These are phyloP conservation scores for Psidium guajava DNA, from an alignment of 345 rosid species.

Conservation along the genomic window DNA sequence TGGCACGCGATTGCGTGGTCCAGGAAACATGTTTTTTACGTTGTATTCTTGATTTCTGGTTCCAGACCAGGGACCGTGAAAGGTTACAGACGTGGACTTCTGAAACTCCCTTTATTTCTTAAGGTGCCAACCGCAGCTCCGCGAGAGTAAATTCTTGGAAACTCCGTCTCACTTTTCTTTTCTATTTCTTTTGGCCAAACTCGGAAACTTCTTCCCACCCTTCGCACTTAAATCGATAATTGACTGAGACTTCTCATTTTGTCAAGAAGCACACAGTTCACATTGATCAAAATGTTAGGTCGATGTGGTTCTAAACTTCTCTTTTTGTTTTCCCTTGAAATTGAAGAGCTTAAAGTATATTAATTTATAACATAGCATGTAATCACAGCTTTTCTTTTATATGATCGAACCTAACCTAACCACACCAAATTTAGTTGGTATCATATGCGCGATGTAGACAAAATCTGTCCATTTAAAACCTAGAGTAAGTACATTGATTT, in stretches of 20 bases:
- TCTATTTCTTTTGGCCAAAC: background rate
- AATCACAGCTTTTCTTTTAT: background rate
- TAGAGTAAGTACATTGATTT: background rate
- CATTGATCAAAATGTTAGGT: background rate
- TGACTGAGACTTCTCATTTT: background rate
- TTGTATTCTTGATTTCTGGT: background rate
- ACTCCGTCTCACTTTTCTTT: background rate
- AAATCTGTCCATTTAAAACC: background rate
- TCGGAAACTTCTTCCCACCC: background rate
- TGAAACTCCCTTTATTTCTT: background rate
- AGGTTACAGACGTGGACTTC: background rate
- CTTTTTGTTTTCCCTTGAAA: background rate
- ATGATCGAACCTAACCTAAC: background rate
- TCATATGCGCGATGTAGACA: background rate
- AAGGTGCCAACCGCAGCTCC: too few relatives aligned
- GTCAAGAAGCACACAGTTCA: background rate
- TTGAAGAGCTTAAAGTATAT: background rate
- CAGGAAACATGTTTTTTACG: background rate
- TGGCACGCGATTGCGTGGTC: background rate
- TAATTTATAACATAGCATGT: too few relatives aligned
- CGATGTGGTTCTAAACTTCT: background rate
- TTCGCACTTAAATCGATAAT: background rate
- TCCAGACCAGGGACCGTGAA: background rate
- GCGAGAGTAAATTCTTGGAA: background rate
- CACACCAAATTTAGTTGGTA: too few relatives aligned